Base-by-base conservation (phyloP, 352 stramenopile genomes). In the Phytophthora fragariaefolia region DNA sequence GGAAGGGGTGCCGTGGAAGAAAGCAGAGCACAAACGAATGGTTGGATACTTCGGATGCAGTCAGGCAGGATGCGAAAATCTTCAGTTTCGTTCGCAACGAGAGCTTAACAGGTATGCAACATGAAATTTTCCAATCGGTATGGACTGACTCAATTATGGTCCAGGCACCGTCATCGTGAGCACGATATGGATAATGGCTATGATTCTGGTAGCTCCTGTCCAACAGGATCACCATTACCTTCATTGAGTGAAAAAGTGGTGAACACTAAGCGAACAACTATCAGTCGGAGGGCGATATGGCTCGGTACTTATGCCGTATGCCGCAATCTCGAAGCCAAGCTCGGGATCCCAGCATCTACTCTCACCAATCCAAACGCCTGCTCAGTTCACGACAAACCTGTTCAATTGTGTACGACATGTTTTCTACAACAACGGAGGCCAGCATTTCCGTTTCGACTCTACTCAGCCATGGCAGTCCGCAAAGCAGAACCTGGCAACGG, bases 1-100 rank as follows among this genome's bases (percentile, higher is more conserved):
- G 0, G 58, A 69, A 26, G 69, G 73, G 22, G 70, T 65, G 38
- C 76, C 80, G 23, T 91, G 82, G 82, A 81, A 66, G 13, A 54
- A 82, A 43, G 48, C 77, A 4, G 38, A 69, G 15, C 46, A 22
- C 3, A 64, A 59, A 45, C 63, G 22, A 48, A 85, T 80, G 60
- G 64, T 89, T 4, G 80, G 80, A 6, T 86, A 83, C 47, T 89
- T 82, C 32, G 55, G 58, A 3, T 91, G 82, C 34, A 61, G 42
- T 32, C 73, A 55, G 26, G 13, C 23, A 4, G 66, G 69, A 0
- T 91, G 82, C 20, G 60, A 76, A 26, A 59, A 58, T 0, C 27
- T 71, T 1, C 66, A 87, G 56, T 85, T 91, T 27, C 74, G 70
- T 6, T 80, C 74, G 13, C 78, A 71, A 2, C 71, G 66, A 55